These are phyloP conservation scores for Penicillium silybi DNA, from an alignment of 495 filamentous ascomycete genomes.

Conservation along the genomic window DNA sequence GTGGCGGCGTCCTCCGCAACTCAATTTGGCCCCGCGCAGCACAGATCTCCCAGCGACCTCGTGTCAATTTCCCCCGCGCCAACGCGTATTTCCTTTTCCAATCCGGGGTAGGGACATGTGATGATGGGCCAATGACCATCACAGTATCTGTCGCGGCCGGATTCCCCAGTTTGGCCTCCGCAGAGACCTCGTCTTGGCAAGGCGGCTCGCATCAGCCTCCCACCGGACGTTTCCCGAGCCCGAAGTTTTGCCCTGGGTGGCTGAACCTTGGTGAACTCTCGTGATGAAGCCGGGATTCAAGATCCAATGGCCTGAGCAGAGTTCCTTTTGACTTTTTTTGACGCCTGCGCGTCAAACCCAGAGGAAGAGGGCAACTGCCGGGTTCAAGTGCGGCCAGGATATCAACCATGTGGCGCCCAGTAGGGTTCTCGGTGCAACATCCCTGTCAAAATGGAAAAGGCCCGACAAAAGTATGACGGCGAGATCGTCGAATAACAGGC, in stretches of 20 bases:
- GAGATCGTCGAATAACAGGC: conserved; percentile 15
- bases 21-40: neutral
- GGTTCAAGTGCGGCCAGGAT: neutral
- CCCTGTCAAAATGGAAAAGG: neutral
- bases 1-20: neutral
- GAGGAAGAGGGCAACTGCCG: neutral
- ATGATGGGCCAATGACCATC: conserved; percentile 3
- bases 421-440: neutral
- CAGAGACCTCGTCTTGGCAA: neutral
- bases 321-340: neutral
- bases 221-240: conserved; percentile 4
- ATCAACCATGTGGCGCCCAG: neutral
- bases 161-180: neutral
- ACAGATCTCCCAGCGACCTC: neutral
- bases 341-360: neutral
- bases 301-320: neutral
- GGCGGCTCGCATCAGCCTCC: neutral
- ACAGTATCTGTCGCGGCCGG: neutral
- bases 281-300: neutral
- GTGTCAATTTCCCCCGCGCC: neutral
- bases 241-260: neutral
- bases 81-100: neutral
- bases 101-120: neutral
- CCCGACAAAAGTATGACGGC: conserved; percentile 5
- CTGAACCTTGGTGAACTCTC: neutral